phyloP scores from a whole-genome alignment of 2,329 filamentous ascomycete genomes.

The Achaetomium macrosporum region DNA sequence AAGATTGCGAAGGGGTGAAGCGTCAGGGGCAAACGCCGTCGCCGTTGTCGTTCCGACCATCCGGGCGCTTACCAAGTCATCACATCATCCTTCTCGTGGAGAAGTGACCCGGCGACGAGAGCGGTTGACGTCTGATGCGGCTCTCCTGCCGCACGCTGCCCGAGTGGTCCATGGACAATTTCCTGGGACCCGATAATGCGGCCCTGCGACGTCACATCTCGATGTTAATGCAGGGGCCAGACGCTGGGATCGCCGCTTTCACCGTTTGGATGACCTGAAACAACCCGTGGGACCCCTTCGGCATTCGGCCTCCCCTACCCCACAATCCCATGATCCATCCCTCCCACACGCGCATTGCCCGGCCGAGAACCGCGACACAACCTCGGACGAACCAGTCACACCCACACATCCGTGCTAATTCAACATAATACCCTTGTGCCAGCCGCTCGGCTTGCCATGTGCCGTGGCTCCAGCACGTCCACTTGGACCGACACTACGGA shows the following conservation, averaged over 20 bases:
- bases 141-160: constrained; percentile 19
- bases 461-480: neutral
- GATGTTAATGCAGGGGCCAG: constrained; percentile 23
- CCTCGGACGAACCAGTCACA: constrained; percentile 5
- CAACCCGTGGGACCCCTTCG: constrained; percentile 5
- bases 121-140: constrained; percentile 24
- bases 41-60: neutral
- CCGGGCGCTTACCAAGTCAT: constrained; percentile 12
- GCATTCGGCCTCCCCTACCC: constrained; percentile 1
- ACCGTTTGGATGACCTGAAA: constrained; percentile 19
- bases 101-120: neutral
- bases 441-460: neutral
- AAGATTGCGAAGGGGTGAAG: constrained; percentile 13
- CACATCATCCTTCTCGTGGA: neutral
- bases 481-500: neutral
- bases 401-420: neutral
- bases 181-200: constrained; percentile 24
- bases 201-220: constrained; percentile 22
- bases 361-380: constrained; percentile 1
- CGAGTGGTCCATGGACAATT: constrained; percentile 19
- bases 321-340: constrained; percentile 1
- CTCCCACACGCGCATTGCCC: neutral
- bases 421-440: neutral
- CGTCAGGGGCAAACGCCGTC: constrained; percentile 8
- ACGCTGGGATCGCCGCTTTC: constrained; percentile 23